Base-by-base conservation (phyloP, 2,329 filamentous ascomycete species). In the Fusarium tjaetaba region DNA sequence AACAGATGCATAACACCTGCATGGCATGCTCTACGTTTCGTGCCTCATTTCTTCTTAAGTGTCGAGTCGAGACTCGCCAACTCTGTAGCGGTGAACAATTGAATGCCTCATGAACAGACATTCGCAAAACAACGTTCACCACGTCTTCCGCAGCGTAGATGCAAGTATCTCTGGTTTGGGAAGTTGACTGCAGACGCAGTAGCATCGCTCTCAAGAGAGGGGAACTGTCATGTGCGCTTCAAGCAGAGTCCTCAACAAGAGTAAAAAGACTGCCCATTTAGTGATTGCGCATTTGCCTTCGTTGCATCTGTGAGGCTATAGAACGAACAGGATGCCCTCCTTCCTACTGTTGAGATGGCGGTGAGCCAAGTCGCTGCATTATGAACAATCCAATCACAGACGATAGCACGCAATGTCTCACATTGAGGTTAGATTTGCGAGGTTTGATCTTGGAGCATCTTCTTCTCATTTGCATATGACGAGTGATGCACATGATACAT, bases 261-360 rank as follows among this genome's bases (percentile, higher is more conserved):
- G 39, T 46, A 26, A 26, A 20, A 26, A 66, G n/a, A 38, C 28
- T 49, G 41, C 45, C 66, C 45, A 38, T 64, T 63, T 48, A 32
- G 36, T 58, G 48, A 68, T 52, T 56, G 34, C 43, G 56, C 49
- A 46, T 48, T 51, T 68, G 59, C 45, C 42, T 59, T 58, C 36
- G 39, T 34, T 53, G 43, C 36, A 53, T 62, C 39, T 67, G 48
- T 64, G 55, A 73, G 43, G 67, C 48, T 65, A 61, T 59, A 52
- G 49, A 58, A 39, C 60, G 36, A 71, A 71, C 58, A 56, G 63
- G 48, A 64, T 74, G 67, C 71, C 71, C 71, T 74, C 62, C 67
- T 64, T 52, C 62, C 49, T 45, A 55, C 45, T 62, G 60, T 70
- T 70, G 65, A 73, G 70, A 51, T 63, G 66, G 71, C 71, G 71